phyloP scores from a whole-genome alignment of 352 stramenopile species.

The Phytophthora hybrid region DNA sequence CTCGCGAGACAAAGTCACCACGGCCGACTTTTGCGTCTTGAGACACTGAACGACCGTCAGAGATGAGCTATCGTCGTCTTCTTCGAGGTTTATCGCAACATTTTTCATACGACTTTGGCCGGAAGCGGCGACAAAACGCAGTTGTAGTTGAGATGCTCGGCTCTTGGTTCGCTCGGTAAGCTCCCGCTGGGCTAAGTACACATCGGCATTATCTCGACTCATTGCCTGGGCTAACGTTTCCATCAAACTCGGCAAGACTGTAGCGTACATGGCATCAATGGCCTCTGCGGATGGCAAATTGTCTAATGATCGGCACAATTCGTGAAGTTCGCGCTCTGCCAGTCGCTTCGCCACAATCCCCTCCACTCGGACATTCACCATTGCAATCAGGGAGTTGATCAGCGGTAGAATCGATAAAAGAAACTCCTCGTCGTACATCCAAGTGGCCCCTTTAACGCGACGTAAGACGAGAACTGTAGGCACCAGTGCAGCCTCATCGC shows the following conservation, averaged over 20 bases:
- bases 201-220: slow-evolving; percentile 47
- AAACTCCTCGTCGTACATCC: slow-evolving; percentile 71
- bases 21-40: slow-evolving; percentile 35
- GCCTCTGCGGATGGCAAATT: slow-evolving; percentile 23
- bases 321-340: slow-evolving; percentile 35
- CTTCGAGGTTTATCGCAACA: slow-evolving; percentile 44
- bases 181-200: slow-evolving; percentile 59
- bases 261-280: slow-evolving; percentile 28
- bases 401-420: slow-evolving; percentile 48
- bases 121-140: slow-evolving; percentile 55
- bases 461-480: slow-evolving; percentile 57
- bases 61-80: slow-evolving; percentile 31
- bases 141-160: slow-evolving; percentile 23
- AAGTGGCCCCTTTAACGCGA: slow-evolving; percentile 54
- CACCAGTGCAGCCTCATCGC: slow-evolving; percentile 27
- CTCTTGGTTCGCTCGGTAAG: slow-evolving; percentile 23
- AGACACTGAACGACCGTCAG: slow-evolving; percentile 60
- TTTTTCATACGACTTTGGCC: slow-evolving; percentile 56
- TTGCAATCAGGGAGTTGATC: slow-evolving; percentile 53
- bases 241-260: slow-evolving; percentile 36
- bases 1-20: slow-evolving; percentile 49
- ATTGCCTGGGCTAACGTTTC: slow-evolving; percentile 41
- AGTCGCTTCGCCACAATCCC: slow-evolving; percentile 53
- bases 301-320: slow-evolving; percentile 25
- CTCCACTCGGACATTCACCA: slow-evolving; percentile 57